phyloP scores from a whole-genome alignment of 2,329 filamentous ascomycete genomes.

The Keithomyces neogunnii region DNA sequence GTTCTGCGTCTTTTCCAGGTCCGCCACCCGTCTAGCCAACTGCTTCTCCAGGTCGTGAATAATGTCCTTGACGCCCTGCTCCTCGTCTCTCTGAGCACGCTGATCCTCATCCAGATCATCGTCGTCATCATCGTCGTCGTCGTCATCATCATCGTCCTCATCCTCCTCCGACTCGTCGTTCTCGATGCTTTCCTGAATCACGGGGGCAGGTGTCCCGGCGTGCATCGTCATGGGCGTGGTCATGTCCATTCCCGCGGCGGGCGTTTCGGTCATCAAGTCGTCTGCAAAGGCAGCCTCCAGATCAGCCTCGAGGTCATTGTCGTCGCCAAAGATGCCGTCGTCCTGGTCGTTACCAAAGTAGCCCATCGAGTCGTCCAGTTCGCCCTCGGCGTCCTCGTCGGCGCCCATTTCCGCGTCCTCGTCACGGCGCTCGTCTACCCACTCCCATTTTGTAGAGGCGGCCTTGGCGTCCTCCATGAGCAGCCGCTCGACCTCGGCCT shows the following conservation, averaged over 20 bases:
- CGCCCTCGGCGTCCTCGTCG: conserved; percentile 44
- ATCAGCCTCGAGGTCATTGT: conserved; percentile 46
- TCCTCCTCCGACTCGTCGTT: conserved; percentile 31
- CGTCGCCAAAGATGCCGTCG: conserved; percentile 20
- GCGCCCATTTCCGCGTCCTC: conserved; percentile 29
- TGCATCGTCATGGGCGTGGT: conserved; percentile 38
- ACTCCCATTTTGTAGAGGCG: conserved; percentile 52
- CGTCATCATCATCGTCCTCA: conserved; percentile 36
- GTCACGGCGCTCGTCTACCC: conserved; percentile 47
- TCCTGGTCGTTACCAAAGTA: conserved; percentile 27
- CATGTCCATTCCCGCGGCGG: conserved; percentile 32
- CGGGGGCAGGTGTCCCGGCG: conserved; percentile 34
- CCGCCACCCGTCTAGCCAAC: conserved; percentile 34
- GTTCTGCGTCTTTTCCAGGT: conserved; percentile 34
- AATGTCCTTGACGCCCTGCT: conserved; percentile 47
- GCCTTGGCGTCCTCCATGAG: conserved; percentile 60
- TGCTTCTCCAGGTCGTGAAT: conserved; percentile 44
- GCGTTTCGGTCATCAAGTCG: conserved; percentile 30
- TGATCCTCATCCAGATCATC: conserved; percentile 48
- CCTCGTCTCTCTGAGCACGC: conserved; percentile 38
- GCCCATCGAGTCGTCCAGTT: conserved; percentile 34
- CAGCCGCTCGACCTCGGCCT: conserved; percentile 67
- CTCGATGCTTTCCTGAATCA: conserved; percentile 36
- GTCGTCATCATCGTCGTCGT: conserved; percentile 34
- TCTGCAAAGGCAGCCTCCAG: conserved; percentile 45